Base-by-base conservation (phyloP, 768 basidiomycete species). In the Boletus rex-veris region DNA sequence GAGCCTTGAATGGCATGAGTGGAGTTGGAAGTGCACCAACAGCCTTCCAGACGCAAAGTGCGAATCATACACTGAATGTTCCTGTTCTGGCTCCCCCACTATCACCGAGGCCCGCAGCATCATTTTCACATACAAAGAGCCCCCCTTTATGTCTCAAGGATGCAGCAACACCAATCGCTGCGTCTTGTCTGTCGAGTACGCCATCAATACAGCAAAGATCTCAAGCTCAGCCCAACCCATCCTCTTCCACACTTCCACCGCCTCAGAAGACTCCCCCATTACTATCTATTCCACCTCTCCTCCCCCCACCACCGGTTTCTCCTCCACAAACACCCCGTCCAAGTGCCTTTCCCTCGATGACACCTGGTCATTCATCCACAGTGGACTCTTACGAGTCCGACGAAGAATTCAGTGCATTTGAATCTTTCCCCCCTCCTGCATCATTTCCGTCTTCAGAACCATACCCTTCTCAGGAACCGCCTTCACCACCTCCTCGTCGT, bases 381-480 rank as follows among this genome's bases (percentile, higher is more conserved):
- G 50, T 19, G 16, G 63, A 68, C 35, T 62, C 68, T 47, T 38
- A 55, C 15, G 62, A 57, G 39, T 74, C 78, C 1, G 66, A 73
- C 37, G 75, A 75, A 51, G 81, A 84, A 45, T 88, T 85, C 59
- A 73, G 78, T 6, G 81, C 81, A 37, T 79, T 81, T 60, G 56
- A 70, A 48, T 68, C 72, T 5, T 70, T 74, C 21, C 58, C 74
- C 7, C 46, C 63, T 18, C 33, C 47, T 38, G 44, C 62, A 1
- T 47, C 49, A 43, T 54, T 52, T 44, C 47, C 53, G 14, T 40
- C 48, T 35, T 42, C 38, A 15, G 18, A 49, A 44, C 11, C 57
- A 56, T 45, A 55, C 48, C 56, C 49, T 35, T 49, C 45, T 41
- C 62, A n/a, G 38, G 38, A 56, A 37, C 59, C 64, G 1, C 65